These are phyloP conservation scores for Tritrichomonas foetus DNA, from an alignment of 208 protist species.

Conservation along the genomic window DNA sequence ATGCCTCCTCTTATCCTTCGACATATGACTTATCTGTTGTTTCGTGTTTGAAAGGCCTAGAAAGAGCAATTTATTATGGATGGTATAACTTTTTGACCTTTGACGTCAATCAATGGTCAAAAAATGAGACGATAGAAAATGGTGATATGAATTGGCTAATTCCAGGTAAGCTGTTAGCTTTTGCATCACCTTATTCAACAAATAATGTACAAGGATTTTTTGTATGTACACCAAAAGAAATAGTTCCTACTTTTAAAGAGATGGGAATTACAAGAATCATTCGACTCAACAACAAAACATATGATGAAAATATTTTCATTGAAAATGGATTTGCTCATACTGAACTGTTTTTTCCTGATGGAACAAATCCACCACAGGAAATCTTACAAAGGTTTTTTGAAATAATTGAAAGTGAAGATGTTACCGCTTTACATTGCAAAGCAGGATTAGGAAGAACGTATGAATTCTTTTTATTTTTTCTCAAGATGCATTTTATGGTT, in stretches of 20 bases:
- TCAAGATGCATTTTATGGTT: too few relatives aligned
- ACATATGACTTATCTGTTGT: slow-evolving; percentile 68
- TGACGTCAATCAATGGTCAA: slow-evolving; percentile 72
- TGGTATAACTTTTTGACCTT: slow-evolving; percentile 72
- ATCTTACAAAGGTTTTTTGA: slow-evolving; percentile 77
- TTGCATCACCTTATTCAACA: slow-evolving; percentile 64
- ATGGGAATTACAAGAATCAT: slow-evolving; percentile 73
- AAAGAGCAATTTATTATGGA: slow-evolving; percentile 63
- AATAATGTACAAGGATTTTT: slow-evolving; percentile 61
- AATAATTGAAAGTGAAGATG: slow-evolving; percentile 64
- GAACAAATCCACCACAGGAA: slow-evolving; percentile 69
- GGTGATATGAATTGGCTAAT: slow-evolving; percentile 87
- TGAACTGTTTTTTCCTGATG: slow-evolving; percentile 82
- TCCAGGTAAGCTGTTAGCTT: slow-evolving; percentile 77
- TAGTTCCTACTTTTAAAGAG: slow-evolving; percentile 57
- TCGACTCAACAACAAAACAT: slow-evolving; percentile 79
- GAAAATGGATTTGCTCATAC: slow-evolving; percentile 74
- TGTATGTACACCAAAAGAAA: slow-evolving; percentile 57
- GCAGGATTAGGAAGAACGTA: slow-evolving; percentile 81
- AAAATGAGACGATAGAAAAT: slow-evolving; percentile 73
- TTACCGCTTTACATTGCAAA: slow-evolving; percentile 81
- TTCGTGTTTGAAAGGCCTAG: slow-evolving; percentile 68
- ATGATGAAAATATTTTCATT: slow-evolving; percentile 71
- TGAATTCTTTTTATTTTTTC: too few relatives aligned
- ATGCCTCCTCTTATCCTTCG: slow-evolving; percentile 71